A percentile compares a stretch with the other conserved stretches of the same genome.
phyloP scores from a whole-genome alignment of 495 filamentous ascomycete species.

The Lophiotrema nucula region DNA sequence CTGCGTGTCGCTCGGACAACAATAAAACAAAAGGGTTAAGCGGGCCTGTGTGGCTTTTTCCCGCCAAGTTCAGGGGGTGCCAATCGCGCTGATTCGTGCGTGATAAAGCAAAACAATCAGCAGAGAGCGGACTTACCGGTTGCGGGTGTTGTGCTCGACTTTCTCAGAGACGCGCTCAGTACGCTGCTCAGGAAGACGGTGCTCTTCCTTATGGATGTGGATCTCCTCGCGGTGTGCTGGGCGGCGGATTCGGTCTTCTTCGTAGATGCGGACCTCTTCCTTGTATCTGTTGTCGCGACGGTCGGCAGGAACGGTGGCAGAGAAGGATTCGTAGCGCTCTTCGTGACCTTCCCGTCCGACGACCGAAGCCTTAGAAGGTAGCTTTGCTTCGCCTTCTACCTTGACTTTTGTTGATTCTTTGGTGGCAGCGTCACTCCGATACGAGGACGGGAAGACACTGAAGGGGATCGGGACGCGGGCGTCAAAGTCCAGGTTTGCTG shows the following conservation, averaged over 20 bases:
- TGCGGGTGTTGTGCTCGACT: conserved; percentile 47
- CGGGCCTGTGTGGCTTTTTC: conserved; percentile 19
- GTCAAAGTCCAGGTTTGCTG: conserved; percentile 99
- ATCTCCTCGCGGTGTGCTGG: conserved; percentile 37
- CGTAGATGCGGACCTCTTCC: conserved; percentile 57
- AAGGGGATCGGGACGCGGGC: conserved; percentile 98
- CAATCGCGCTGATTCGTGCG: conserved; percentile 28
- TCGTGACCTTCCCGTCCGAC: conserved; percentile 93
- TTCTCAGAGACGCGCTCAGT: conserved; percentile 40
- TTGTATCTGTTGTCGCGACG: conserved; percentile 58
- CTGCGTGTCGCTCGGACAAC: conserved; percentile 35
- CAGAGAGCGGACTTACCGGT: conserved; percentile 41
- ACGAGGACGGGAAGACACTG: conserved; percentile 99
- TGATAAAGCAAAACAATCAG: conserved; percentile 25
- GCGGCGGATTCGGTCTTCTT: conserved; percentile 38
- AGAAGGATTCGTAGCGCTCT: conserved; percentile 60
- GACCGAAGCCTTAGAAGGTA: conserved; percentile 69
- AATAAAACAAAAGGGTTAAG: conserved; percentile 29
- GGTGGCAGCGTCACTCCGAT: conserved; percentile 85
- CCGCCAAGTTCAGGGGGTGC: conserved; percentile 28
- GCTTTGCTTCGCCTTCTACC: conserved; percentile 87
- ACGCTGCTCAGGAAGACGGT: conserved; percentile 33
- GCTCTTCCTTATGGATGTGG: conserved; percentile 40
- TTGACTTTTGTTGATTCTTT: conserved; percentile 68
- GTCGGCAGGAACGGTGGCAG: conserved; percentile 62